phyloP scores from a whole-genome alignment of 1,139 yeast genomes.

The Debaryomycetaceae sp. region DNA sequence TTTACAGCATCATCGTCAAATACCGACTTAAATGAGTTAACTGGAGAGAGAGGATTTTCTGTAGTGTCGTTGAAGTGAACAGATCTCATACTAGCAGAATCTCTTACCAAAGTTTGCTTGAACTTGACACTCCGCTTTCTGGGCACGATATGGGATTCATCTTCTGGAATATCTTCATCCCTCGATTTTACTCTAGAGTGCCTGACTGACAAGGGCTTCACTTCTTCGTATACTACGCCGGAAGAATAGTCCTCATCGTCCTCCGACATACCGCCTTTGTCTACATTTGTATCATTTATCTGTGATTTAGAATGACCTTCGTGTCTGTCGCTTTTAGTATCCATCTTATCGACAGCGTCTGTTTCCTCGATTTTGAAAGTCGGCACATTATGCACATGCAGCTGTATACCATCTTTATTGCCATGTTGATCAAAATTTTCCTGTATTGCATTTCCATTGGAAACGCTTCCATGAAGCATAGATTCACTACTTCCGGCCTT shows the following conservation, averaged over 20 bases:
- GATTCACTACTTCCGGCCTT: constrained; percentile 22
- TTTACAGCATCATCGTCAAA: constrained; percentile 7
- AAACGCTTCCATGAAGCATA: background rate
- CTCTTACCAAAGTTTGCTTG: background rate
- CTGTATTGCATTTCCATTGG: background rate
- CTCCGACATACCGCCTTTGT: constrained; percentile 1
- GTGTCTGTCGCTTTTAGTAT: background rate
- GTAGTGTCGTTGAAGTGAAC: background rate
- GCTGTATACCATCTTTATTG: background rate
- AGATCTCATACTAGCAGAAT: background rate
- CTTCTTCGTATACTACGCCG: constrained; percentile 19
- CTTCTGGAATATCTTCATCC: background rate
- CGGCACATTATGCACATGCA: background rate
- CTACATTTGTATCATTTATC: background rate
- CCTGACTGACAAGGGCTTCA: constrained; percentile 24
- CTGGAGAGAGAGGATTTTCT: background rate
- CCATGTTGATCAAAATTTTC: background rate
- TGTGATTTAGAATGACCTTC: background rate
- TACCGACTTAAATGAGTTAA: background rate
- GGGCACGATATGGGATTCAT: background rate
- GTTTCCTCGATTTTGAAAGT: constrained; percentile 14
- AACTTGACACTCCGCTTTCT: background rate
- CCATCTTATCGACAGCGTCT: background rate
- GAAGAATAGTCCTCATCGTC: constrained; percentile 14
- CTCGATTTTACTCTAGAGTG: constrained; percentile 11